Conservation (phyloP, 345 rosid genomes). For the Moringa oleifera region DNA sequence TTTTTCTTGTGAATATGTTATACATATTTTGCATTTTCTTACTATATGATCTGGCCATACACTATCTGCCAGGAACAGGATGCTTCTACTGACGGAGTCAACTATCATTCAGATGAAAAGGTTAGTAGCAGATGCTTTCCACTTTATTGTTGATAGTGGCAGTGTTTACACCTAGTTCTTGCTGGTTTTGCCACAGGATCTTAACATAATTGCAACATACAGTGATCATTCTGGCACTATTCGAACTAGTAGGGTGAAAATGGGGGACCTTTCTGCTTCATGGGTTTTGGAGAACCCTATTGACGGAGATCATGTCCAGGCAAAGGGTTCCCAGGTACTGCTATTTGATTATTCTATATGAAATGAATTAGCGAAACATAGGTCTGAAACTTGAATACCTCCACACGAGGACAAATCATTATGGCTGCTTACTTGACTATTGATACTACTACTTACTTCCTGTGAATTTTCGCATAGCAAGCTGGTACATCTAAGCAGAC, state of each 20-base stretch:
- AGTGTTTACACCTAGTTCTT: slow-evolving; percentile 24
- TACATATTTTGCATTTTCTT: background rate
- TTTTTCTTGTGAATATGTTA: slow-evolving; percentile 2
- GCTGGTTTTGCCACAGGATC: slow-evolving; percentile 51
- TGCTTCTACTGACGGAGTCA: slow-evolving; percentile 27
- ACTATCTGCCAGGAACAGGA: slow-evolving; percentile 26
- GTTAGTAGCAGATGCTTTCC: slow-evolving; percentile 26
- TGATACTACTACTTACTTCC: too few relatives aligned
- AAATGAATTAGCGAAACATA: too few relatives aligned
- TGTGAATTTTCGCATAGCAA: background rate
- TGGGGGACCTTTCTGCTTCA: slow-evolving; percentile 84
- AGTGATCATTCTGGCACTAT: slow-evolving; percentile 61
- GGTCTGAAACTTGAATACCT: too few relatives aligned
- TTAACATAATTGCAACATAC: slow-evolving; percentile 82
- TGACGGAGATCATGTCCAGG: slow-evolving; percentile 30
- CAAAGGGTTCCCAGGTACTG: slow-evolving; percentile 46
- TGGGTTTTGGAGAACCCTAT: slow-evolving; percentile 78
- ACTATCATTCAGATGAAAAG: slow-evolving; percentile 42
- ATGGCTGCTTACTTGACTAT: too few relatives aligned
- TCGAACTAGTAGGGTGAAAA: slow-evolving; percentile 60
- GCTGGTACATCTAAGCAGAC: slow-evolving; percentile 4
- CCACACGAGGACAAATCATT: too few relatives aligned
- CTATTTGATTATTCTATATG: slow-evolving; percentile 11
- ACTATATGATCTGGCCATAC: slow-evolving; percentile 1
- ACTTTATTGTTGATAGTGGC: slow-evolving; percentile 4